phyloP scores from a whole-genome alignment of 2,329 filamentous ascomycete species.

The Arthrinium phaeospermum region DNA sequence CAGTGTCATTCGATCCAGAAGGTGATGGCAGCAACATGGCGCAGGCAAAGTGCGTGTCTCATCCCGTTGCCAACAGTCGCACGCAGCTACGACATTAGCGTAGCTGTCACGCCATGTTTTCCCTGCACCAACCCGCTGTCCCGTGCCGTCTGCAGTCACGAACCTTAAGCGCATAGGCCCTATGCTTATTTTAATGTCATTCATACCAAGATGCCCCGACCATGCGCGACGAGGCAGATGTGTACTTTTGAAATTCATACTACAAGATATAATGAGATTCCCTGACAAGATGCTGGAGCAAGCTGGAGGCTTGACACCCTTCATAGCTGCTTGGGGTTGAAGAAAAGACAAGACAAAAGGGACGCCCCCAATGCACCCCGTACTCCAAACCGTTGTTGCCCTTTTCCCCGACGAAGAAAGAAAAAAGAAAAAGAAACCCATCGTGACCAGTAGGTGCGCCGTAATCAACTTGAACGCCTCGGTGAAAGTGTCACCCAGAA shows the following conservation, averaged over 20 bases:
- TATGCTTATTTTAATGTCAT: neutral
- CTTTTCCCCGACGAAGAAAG: neutral
- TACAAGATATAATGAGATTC: neutral
- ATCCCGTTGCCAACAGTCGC: too few species aligned
- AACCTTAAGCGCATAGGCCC: neutral
- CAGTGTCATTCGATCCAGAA: too few species aligned
- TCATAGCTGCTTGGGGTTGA: neutral
- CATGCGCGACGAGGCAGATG: neutral
- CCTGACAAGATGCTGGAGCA: neutral
- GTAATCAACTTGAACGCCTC: neutral
- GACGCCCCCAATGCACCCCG: neutral
- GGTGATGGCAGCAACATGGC: too few species aligned
- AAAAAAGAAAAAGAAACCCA: neutral
- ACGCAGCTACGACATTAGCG: neutral
- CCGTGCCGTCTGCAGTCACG: neutral
- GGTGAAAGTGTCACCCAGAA: slow-evolving; percentile 41
- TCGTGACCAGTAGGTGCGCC: too few species aligned
- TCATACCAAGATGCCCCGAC: neutral
- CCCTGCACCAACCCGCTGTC: neutral
- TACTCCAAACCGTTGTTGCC: neutral
- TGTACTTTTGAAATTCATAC: neutral
- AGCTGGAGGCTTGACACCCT: neutral
- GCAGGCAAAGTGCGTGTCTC: too few species aligned
- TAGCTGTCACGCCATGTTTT: neutral
- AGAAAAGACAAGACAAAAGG: neutral